Evolutionary conservation across 140 eudicot species (phyloP), one percentile per base, ranked within the genome.

Genomic region (Anethum foeniculum): DNA sequence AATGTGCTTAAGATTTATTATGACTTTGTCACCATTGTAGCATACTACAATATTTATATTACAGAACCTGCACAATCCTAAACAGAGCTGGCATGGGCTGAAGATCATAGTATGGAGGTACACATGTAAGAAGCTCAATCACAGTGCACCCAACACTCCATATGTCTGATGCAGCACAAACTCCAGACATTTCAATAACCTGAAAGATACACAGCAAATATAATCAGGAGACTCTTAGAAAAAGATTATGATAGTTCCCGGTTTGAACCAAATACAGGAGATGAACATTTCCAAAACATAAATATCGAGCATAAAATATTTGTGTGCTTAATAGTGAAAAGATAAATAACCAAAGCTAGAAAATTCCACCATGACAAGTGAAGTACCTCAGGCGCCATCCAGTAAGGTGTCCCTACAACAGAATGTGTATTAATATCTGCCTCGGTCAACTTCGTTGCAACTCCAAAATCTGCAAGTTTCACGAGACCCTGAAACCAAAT

Each of bases 61-160:
- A 68, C n/a, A 82, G 32, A 74, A 93, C 98, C 99, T 93, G 99
- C 41, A 96, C 99, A 46, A 96, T 96, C 76, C 99, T 88, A 83
- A 96, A 96, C 73, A 96, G 97, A 83, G 99, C 98, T 47, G 99
- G 98, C 99, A 96, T 96, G 58, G 99, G 99, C 87, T 93, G 99
- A 79, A 96, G 98, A 85, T 96, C 99, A 81, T 88, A 96, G 81
- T 96, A 96, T 12, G 99, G 99, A 78, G 99, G 99, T 80, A 96
- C 89, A 79, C 99, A 96, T 7, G 99, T 96, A 74, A 96, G 96
- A 76, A 96, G 94, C 82, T 96, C 99, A 79, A 96, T 96, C 80
- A 96, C 98, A 77, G 99, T 96, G 88, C 99, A 96, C n/a, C 99
- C 99, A 71, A 96, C 99, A 91, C 99, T 96, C 99, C 99, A 96